Evolutionary conservation across 2,329 filamentous ascomycete genomes (phyloP).

Genomic region (Talaromyces sp.): DNA sequence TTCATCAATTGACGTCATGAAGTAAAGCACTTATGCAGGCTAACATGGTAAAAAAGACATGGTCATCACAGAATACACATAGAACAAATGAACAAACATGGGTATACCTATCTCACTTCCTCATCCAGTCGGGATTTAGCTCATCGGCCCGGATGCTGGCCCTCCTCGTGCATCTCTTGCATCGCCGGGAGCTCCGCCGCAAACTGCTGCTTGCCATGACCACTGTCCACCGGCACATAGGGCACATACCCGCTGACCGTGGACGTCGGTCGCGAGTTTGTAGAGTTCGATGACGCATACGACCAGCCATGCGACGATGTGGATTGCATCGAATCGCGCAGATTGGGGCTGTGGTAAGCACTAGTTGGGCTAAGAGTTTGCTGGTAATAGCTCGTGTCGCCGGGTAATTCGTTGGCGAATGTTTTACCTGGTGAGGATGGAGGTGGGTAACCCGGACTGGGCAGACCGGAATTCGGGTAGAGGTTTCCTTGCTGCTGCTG

Average conservation of each 20-base stretch:
- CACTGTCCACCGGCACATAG: neutral
- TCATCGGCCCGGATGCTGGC: neutral
- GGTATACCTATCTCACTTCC: constrained; percentile 1
- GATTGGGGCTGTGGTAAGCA: neutral
- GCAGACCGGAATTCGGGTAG: neutral
- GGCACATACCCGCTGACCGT: neutral
- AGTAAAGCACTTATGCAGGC: neutral
- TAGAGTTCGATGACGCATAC: constrained; percentile 4
- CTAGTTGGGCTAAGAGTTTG: neutral
- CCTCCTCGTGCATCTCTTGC: constrained; percentile 6
- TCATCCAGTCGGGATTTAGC: neutral
- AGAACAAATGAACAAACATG: neutral
- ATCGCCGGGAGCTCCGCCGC: constrained; percentile 16
- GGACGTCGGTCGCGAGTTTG: constrained; percentile 3
- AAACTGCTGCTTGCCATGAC: constrained; percentile 9
- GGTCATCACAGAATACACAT: neutral
- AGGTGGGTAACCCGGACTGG: neutral
- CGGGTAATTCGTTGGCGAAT: constrained; percentile 15
- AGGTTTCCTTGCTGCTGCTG: neutral
- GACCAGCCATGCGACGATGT: constrained; percentile 15
- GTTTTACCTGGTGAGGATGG: constrained; percentile 1
- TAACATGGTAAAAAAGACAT: neutral
- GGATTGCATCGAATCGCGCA: constrained; percentile 15
- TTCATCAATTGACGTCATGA: neutral
- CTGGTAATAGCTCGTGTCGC: constrained; percentile 13